These are phyloP conservation scores for Fraxinus sp. DNA, from an alignment of 305 asterid species.

Conservation along the genomic window DNA sequence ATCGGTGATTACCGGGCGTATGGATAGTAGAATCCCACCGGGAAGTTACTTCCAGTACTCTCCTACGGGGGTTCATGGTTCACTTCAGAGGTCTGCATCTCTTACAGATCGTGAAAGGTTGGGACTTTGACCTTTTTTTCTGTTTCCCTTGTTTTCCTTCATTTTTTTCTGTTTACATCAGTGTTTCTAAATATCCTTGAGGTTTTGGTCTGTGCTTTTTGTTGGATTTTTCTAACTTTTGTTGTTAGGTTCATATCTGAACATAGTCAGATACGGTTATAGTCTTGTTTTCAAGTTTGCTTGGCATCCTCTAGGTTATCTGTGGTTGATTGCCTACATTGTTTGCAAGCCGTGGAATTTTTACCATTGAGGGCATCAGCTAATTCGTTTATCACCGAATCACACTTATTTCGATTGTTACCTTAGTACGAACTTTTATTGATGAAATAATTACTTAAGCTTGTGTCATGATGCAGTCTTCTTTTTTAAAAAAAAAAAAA, in stretches of 20 bases:
- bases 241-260: slow-evolving; percentile 15
- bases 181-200: background rate
- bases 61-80: slow-evolving; percentile 44
- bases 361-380: background rate
- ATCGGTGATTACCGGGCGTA: slow-evolving; percentile 19
- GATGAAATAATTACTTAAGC: background rate
- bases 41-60: slow-evolving; percentile 70
- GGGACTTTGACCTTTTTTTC: background rate
- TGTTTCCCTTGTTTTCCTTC: background rate
- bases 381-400: background rate
- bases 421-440: background rate
- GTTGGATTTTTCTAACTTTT: background rate
- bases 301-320: background rate
- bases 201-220: background rate
- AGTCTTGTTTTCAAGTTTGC: background rate
- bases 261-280: background rate
- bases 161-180: background rate
- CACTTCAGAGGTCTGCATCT: slow-evolving; percentile 60
- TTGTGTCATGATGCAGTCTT: background rate
- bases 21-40: slow-evolving; percentile 60
- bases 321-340: background rate
- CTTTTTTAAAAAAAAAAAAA: too few relatives aligned
- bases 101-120: slow-evolving; percentile 72
- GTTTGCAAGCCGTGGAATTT: background rate
- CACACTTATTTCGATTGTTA: background rate